phyloP scores from a whole-genome alignment of 2,329 filamentous ascomycete species.

The Venturia pyrina region DNA sequence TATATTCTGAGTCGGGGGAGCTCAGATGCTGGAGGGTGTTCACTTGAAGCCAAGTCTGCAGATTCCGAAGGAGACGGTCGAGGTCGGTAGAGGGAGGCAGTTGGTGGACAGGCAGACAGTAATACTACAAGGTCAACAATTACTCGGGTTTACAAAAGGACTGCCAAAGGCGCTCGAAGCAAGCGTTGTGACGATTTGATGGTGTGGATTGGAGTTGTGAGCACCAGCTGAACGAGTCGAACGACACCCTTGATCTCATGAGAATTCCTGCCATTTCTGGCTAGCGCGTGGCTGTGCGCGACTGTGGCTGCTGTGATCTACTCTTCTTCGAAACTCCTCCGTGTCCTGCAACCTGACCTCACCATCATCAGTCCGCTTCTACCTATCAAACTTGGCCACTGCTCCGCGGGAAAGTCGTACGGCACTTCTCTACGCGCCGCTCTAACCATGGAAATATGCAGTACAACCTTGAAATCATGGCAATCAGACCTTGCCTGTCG shows the following conservation, averaged over 20 bases:
- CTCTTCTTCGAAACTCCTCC: not conserved
- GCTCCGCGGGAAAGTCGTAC: not conserved
- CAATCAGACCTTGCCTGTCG: too few relatives aligned
- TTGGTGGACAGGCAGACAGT: not conserved
- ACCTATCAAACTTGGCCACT: not conserved
- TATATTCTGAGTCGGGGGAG: not conserved
- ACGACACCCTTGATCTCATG: too few relatives aligned
- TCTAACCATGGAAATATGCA: too few relatives aligned
- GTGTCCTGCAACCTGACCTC: not conserved
- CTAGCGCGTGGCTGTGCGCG: not conserved
- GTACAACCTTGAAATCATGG: too few relatives aligned
- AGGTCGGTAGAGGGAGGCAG: not conserved
- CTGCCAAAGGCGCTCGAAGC: not conserved
- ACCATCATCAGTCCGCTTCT: not conserved
- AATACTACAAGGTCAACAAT: not conserved
- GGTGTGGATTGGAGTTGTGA: too few relatives aligned
- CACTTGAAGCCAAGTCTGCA: not conserved
- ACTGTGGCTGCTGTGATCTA: not conserved
- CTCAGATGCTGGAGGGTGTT: not conserved
- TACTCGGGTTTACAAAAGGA: not conserved
- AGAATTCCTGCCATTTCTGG: too few relatives aligned
- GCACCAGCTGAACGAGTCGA: too few relatives aligned
- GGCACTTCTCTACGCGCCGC: not conserved
- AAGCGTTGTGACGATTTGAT: too few relatives aligned
- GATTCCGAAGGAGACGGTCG: not conserved